Evolutionary conservation across 768 basidiomycete genomes (phyloP).

Genomic region (Rhodocollybia butyracea): DNA sequence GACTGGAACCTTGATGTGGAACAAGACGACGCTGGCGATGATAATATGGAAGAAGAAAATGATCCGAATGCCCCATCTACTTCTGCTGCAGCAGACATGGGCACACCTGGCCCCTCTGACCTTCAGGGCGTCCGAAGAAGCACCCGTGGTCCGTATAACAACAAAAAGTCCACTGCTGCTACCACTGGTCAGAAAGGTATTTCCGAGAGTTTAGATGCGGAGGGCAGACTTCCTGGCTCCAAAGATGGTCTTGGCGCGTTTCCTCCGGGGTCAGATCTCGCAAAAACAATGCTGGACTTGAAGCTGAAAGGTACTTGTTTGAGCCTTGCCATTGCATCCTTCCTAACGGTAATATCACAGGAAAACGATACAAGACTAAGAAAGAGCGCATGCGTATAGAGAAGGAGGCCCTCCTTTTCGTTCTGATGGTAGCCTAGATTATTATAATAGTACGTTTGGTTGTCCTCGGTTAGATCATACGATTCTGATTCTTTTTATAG

Average conservation of each 20-base stretch:
- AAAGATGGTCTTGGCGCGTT: slow-evolving; percentile 75
- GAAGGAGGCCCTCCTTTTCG: slow-evolving; percentile 64
- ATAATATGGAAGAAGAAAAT: slow-evolving; percentile 40
- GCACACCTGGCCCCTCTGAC: slow-evolving; percentile 14
- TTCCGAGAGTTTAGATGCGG: slow-evolving; percentile 55
- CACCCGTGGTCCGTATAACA: slow-evolving; percentile 52
- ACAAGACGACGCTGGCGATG: slow-evolving; percentile 38
- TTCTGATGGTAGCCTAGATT: slow-evolving; percentile 79
- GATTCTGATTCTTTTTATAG: slow-evolving; percentile 30
- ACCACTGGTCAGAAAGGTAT: slow-evolving; percentile 32
- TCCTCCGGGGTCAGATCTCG: slow-evolving; percentile 67
- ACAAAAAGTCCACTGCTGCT: slow-evolving; percentile 38
- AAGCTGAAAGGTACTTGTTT: slow-evolving; percentile 68
- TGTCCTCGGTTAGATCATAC: not conserved
- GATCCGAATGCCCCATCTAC: slow-evolving; percentile 15
- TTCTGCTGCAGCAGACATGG: slow-evolving; percentile 34
- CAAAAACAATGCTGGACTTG: slow-evolving; percentile 66
- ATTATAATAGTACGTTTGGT: slow-evolving; percentile 54
- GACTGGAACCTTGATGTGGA: slow-evolving; percentile 85
- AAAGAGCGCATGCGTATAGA: slow-evolving; percentile 78
- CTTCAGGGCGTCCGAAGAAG: slow-evolving; percentile 35
- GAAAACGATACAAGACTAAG: slow-evolving; percentile 78
- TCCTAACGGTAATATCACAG: slow-evolving; percentile 27
- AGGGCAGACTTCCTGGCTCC: slow-evolving; percentile 72
- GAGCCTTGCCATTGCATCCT: not conserved